Conservation (phyloP, 441 rosid genomes). For the Brassica hybrid region DNA sequence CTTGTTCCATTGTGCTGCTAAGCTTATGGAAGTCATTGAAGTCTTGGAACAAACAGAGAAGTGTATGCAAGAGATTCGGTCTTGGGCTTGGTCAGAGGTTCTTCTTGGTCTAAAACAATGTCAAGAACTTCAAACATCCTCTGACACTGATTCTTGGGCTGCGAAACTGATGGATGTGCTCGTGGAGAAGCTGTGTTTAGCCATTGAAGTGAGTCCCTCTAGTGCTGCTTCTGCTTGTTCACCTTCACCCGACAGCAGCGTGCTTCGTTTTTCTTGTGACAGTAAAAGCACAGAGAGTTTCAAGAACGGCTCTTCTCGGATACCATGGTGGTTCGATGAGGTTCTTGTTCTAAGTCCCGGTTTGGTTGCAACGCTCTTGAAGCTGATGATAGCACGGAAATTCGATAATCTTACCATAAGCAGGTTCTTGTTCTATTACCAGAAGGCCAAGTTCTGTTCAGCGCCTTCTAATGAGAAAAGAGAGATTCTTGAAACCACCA, state of each 20-base stretch:
- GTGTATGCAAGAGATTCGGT: no score
- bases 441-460: constrained; percentile 56
- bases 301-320: constrained; percentile 49
- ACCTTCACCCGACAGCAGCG: constrained; percentile 71
- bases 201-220: constrained; percentile 69
- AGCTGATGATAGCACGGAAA: constrained; percentile 58
- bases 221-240: constrained; percentile 74
- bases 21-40: no score
- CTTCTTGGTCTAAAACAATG: no score
- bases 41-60: no score
- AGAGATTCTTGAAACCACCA: constrained; percentile 52
- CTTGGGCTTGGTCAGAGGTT: no score
- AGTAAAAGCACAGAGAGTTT: constrained; percentile 82
- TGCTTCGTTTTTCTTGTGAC: constrained; percentile 72
- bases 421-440: constrained; percentile 77
- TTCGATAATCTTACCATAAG: constrained; percentile 57
- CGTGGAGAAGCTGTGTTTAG: no score
- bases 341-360: constrained; percentile 47
- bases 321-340: constrained; percentile 89
- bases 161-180: no score
- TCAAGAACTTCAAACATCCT: no score
- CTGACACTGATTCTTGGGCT: no score
- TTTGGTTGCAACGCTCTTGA: constrained; percentile 52
- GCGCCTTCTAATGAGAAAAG: constrained; percentile 54
- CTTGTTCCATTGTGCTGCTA: no score